Base-by-base conservation (phyloP, 208 protist genomes). In the Porcisia deanei region DNA sequence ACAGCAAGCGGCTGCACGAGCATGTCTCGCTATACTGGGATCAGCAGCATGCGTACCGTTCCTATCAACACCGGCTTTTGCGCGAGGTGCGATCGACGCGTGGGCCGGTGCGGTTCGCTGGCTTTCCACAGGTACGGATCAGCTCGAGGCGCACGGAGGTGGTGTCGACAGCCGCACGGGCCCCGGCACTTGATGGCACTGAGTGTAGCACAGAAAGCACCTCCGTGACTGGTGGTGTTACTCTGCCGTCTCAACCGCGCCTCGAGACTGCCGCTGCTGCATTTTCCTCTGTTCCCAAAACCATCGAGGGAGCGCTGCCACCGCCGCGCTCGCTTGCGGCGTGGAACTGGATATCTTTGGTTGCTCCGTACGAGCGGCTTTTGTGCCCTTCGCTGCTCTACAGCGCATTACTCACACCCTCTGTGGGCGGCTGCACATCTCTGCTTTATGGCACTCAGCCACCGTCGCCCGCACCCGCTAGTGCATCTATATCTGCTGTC, bases 301-400 rank as follows among this genome's bases (percentile, higher is more conserved):
- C 66, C 16, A 1, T n/a, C 12, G 66, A 53, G n/a, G 68, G 34
- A 12, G 8, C 34, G 14, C 20, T 72, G 73, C n/a, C 22, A 30
- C 70, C 75, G 41, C 75, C 78, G 10, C 71, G 74, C 12, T 55
- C 71, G 10, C 68, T 80, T 10, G 79, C 83, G 22, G 76, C 80
- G 41, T 76, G 79, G 72, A 77, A 71, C 25, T 78, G 61, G 65
- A 78, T 94, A 16, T 71, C 39, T 9, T 59, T 89, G 30, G 66
- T 88, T 14, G 66, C 86, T 0, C 86, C 79, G 43, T 92, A 90
- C 61, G 90, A 94, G 71, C 77, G 77, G 18, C 80, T 91, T 3
- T 67, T 88, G 47, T 92, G 90, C 55, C 90, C 90, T 0, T 78
- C 82, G 25, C 78, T 94, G n/a, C 77, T 92, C 14, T 88, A 83